Base-by-base conservation (phyloP, 352 stramenopile genomes). In the Pythium sp. region DNA sequence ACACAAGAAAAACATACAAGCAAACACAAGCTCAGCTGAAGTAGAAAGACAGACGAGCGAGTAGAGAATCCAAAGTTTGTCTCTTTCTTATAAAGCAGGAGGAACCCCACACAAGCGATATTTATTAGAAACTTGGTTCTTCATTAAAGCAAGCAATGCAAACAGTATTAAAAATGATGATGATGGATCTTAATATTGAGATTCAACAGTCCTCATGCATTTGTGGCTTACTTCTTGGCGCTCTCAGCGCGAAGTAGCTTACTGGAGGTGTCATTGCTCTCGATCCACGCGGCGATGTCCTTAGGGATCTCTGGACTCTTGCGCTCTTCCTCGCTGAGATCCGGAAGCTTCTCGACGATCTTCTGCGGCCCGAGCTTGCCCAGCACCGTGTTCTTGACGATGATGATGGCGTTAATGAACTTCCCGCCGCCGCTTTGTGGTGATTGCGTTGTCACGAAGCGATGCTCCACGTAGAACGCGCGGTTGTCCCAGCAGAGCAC, bases 341-440 rank as follows among this genome's bases (percentile, higher is more conserved):
- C 70, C 12, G 75, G 75, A 15, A 94, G 74, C 72, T 83, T 88
- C n/a, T 76, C 73, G 6, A 96, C 72, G 62, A 96, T 74, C 55
- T 90, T 75, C 26, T 72, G 60, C 2, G 87, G 89, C 24, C 67
- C 77, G 6, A 92, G 71, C n/a, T 73, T 67, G 9, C 89, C 89
- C 20, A 96, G 58, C 54, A 95, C 87, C 5, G 70, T 89, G 76
- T 96, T 96, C 79, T 96, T 96, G 24, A 95, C 89, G n/a, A 94
- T 65, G 30, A 95, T 74, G 62, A 96, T 84, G n/a, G 87, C 87
- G 67, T 96, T 85, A 24, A 96, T 76, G 69, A 96, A 96, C n/a
- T 72, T 64, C 22, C 67, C 65, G 18, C 43, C 36, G 32, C 67
- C 70, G 43, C 49, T 32, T 69, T 74, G 54, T 18, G 62, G 11